Evolutionary conservation across 108 stramenopile genomes (phyloP).

Genomic region (Cyclostephanos tholiformis): DNA sequence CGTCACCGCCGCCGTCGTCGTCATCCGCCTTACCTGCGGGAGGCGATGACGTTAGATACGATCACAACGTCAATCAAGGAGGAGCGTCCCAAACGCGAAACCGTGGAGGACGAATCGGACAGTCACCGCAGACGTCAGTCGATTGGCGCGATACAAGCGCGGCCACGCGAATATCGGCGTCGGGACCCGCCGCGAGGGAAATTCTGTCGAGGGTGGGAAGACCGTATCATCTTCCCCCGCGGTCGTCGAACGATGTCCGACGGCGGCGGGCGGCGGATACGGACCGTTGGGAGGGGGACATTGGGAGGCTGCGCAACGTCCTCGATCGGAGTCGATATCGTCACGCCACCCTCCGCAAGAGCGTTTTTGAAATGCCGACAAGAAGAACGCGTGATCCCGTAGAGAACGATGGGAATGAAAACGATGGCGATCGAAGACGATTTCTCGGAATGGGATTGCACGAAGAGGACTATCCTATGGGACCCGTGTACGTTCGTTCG

Average conservation of each 20-base stretch:
- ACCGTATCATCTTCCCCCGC: slow-evolving; percentile 18
- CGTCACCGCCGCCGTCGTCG: no score
- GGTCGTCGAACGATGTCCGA: not conserved
- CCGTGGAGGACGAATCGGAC: no score
- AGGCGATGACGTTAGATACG: no score
- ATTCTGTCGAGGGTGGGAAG: slow-evolving; percentile 25
- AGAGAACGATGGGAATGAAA: not conserved
- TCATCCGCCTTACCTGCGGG: no score
- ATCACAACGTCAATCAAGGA: no score
- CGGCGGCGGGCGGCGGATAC: no score
- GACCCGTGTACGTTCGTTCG: slow-evolving; percentile 44
- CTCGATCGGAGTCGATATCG: slow-evolving; percentile 37
- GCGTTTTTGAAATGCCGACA: slow-evolving; percentile 28
- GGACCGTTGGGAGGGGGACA: slow-evolving; percentile 31
- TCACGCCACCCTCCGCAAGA: slow-evolving; percentile 24
- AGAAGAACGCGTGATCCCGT: not conserved
- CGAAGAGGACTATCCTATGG: slow-evolving; percentile 47
- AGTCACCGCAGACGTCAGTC: no score
- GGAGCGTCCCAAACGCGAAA: no score
- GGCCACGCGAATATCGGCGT: slow-evolving; percentile 59
- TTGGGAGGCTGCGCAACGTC: slow-evolving; percentile 21
- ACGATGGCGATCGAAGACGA: not conserved
- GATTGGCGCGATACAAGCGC: slow-evolving; percentile 56
- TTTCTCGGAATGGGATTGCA: slow-evolving; percentile 8
- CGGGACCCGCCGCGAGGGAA: slow-evolving; percentile 8